Percentiles rank a stretch among this genome's conserved stretches.
These are phyloP conservation scores for Cordyceps militaris DNA, from an alignment of 2,329 filamentous ascomycete species.

Conservation along the genomic window DNA sequence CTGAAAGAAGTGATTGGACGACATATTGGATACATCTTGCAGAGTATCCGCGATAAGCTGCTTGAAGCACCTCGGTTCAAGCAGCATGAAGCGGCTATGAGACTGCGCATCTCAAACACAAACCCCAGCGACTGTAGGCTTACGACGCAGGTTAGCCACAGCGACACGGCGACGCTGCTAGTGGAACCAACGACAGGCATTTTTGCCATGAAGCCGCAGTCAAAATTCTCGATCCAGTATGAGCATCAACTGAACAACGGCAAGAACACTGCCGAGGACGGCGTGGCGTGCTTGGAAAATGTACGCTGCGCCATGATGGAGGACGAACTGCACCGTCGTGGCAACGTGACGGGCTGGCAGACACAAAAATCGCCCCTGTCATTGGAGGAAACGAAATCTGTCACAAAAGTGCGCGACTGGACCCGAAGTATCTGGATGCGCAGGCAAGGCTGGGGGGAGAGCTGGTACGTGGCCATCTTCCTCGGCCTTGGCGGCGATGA, in stretches of 20 bases:
- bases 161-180: conserved; percentile 52
- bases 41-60: conserved; percentile 56
- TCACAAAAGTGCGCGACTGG: conserved; percentile 56
- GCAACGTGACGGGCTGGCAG: conserved; percentile 59
- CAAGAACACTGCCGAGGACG: conserved; percentile 50
- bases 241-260: conserved; percentile 60
- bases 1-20: conserved; percentile 67
- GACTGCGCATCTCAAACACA: conserved; percentile 48
- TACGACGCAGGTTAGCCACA: conserved; percentile 60
- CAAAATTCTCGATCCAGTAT: conserved; percentile 45
- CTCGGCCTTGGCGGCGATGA: conserved; percentile 66
- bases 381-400: conserved; percentile 49
- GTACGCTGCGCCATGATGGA: conserved; percentile 56
- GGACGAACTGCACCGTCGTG: conserved; percentile 53
- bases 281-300: conserved; percentile 49
- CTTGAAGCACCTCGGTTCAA: conserved; percentile 53
- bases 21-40: conserved; percentile 67
- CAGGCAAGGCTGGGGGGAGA: conserved; percentile 60
- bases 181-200: conserved; percentile 75
- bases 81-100: conserved; percentile 50
- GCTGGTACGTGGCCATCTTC: conserved; percentile 67
- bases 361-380: conserved; percentile 41
- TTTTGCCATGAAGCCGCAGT: conserved; percentile 62
- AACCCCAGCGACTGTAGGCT: conserved; percentile 64
- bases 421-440: conserved; percentile 63